Percentiles rank a stretch among this genome's conserved stretches.
Evolutionary conservation across 2,329 filamentous ascomycete species (phyloP).

Genomic region (Claviceps sp.): DNA sequence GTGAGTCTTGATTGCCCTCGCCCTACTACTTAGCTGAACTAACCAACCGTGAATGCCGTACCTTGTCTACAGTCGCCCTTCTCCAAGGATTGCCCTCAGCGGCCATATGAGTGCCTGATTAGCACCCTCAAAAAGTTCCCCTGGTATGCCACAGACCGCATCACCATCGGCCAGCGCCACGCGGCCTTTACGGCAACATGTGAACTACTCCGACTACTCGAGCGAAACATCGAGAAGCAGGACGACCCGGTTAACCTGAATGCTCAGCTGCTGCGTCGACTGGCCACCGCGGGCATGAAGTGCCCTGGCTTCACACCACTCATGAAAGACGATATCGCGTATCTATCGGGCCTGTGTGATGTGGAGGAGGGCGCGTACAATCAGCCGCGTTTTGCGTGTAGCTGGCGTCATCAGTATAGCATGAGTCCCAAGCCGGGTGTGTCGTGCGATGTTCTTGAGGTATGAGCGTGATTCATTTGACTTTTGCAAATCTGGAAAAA

Average conservation of each 20-base stretch:
- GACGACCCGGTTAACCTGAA: slow-evolving; percentile 33
- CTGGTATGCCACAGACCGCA: slow-evolving; percentile 42
- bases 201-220: slow-evolving; percentile 34
- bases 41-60: background rate
- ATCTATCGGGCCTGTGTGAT: slow-evolving; percentile 23
- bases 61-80: slow-evolving; percentile 37
- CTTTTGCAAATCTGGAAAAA: too few relatives aligned
- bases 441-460: slow-evolving; percentile 41
- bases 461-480: slow-evolving; percentile 18
- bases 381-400: slow-evolving; percentile 32
- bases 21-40: background rate
- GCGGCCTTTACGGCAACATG: slow-evolving; percentile 37
- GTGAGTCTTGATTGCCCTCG: slow-evolving; percentile 28
- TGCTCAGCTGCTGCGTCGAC: slow-evolving; percentile 37
- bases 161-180: slow-evolving; percentile 44
- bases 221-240: slow-evolving; percentile 24
- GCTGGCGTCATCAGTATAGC: slow-evolving; percentile 40
- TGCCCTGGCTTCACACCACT: slow-evolving; percentile 47
- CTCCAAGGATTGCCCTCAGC: slow-evolving; percentile 46
- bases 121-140: slow-evolving; percentile 50
- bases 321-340: slow-evolving; percentile 48
- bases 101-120: slow-evolving; percentile 52
- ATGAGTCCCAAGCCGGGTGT: slow-evolving; percentile 34
- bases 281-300: slow-evolving; percentile 36
- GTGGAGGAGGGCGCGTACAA: slow-evolving; percentile 25